These are phyloP conservation scores for Yarrowia yakushimensis DNA, from an alignment of 805 yeast species.

Conservation along the genomic window DNA sequence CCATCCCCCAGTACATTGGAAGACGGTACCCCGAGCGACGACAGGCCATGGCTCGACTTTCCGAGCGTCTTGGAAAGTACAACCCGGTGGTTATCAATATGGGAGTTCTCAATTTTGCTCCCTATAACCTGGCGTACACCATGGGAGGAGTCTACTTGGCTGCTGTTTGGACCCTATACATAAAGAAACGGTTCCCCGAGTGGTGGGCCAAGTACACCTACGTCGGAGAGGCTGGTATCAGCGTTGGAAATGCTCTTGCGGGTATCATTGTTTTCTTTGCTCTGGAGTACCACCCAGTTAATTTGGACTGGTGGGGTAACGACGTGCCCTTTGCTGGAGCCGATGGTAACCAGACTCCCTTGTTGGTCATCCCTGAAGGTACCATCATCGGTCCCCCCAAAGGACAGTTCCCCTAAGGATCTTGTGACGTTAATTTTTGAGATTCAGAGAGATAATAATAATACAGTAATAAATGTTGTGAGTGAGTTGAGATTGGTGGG, in stretches of 20 bases:
- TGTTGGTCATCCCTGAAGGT: background rate
- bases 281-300: constrained; percentile 36
- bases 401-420: constrained; percentile 32
- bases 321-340: constrained; percentile 25
- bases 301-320: constrained; percentile 55
- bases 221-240: constrained; percentile 47
- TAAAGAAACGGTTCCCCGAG: constrained; percentile 44
- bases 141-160: constrained; percentile 45
- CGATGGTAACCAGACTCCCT: background rate
- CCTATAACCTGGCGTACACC: constrained; percentile 28
- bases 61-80: constrained; percentile 4
- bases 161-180: constrained; percentile 41
- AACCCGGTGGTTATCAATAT: constrained; percentile 12
- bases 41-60: constrained; percentile 29
- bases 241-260: constrained; percentile 50
- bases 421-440: background rate
- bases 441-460: background rate
- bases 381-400: constrained; percentile 23
- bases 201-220: constrained; percentile 48
- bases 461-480: background rate
- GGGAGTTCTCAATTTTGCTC: background rate
- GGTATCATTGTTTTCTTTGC: constrained; percentile 47
- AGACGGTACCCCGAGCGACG: background rate
- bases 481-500: background rate
- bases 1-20: background rate